Evolutionary conservation across 108 stramenopile species (phyloP), one percentile per base, ranked within the genome.

Genomic region (Parietichytrium sp.): DNA sequence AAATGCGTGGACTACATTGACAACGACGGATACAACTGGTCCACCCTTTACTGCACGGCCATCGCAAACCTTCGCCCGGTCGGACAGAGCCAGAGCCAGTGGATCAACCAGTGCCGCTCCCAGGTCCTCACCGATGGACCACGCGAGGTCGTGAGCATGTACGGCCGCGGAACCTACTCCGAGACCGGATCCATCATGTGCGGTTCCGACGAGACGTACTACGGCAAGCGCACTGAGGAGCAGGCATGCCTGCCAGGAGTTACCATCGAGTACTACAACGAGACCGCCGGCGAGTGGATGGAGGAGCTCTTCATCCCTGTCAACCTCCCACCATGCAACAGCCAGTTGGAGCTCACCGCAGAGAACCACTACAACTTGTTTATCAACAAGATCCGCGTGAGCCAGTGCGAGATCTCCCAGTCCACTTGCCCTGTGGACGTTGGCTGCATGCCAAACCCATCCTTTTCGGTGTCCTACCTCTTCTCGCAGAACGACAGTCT

Each of bases 351-450:
- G 2, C 36, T 72, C 61, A 12, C 13, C 8, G 61, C 61, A n/a
- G 25, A n/a, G 33, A 42, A 72, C 61, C 45, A 18, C 42, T 42
- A 33, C 61, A 42, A 72, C 38, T 42, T 72, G 38, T 72, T 72
- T 42, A 10, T 27, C 16, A 16, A 72, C 61, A 33, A 31, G 29
- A 27, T 72, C 6, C 61, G 61, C 33, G 36, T 72, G 38, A 16
- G n/a, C 16, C 61, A 72, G 61, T 72, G 61, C 61, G 61, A 72
- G 61, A n/a, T 72, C 38, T 33, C 36, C 61, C 36, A 33, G 38
- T 10, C 6, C 6, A 8, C 1, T 2, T 72, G 61, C 61, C 61
- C 61, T 12, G 61, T 72, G 8, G 61, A 72, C 33, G 10, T 42
- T 10, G 36, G 45, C 33, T 72, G 61, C 2, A 42, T 42, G 10